A percentile compares a stretch with the other conserved stretches of the same genome.
These are phyloP conservation scores for Alternaria arbusti DNA, from an alignment of 2,329 filamentous ascomycete species.

Conservation along the genomic window DNA sequence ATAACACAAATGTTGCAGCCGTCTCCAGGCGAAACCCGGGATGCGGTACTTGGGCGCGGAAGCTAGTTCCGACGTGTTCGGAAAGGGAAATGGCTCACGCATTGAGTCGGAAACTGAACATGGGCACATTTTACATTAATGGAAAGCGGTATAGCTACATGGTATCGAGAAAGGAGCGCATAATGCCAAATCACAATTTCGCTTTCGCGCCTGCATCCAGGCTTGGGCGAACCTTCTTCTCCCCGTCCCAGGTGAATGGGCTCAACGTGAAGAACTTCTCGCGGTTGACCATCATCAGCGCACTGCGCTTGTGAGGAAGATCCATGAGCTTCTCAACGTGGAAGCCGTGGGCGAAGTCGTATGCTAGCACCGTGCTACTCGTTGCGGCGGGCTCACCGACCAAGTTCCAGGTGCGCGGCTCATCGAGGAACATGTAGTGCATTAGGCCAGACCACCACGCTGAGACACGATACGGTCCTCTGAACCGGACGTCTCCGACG, in stretches of 20 bases:
- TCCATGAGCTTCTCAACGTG: conserved; percentile 75
- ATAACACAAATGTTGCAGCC: neutral
- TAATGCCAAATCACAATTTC: conserved; percentile 29
- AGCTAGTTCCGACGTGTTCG: neutral
- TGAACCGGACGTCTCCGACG: conserved; percentile 62
- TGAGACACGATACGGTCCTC: conserved; percentile 62
- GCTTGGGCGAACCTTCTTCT: conserved; percentile 44
- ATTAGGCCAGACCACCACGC: conserved; percentile 65
- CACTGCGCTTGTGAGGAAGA: conserved; percentile 73
- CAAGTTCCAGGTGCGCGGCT: conserved; percentile 61
- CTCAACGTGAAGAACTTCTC: conserved; percentile 74
- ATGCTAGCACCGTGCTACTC: conserved; percentile 72
- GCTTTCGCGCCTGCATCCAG: conserved; percentile 43
- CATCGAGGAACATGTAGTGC: conserved; percentile 66
- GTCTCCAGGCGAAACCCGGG: neutral
- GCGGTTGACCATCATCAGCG: conserved; percentile 68
- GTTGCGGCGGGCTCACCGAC: conserved; percentile 76
- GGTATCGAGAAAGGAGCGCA: neutral
- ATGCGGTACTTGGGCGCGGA: neutral
- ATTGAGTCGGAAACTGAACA: neutral
- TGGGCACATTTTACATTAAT: neutral
- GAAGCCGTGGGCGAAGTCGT: conserved; percentile 77
- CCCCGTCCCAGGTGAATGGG: conserved; percentile 56
- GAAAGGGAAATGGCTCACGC: neutral
- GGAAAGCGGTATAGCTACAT: neutral